Base-by-base conservation (phyloP, 2,329 filamentous ascomycete genomes). In the Erysiphe neolycopersici region DNA sequence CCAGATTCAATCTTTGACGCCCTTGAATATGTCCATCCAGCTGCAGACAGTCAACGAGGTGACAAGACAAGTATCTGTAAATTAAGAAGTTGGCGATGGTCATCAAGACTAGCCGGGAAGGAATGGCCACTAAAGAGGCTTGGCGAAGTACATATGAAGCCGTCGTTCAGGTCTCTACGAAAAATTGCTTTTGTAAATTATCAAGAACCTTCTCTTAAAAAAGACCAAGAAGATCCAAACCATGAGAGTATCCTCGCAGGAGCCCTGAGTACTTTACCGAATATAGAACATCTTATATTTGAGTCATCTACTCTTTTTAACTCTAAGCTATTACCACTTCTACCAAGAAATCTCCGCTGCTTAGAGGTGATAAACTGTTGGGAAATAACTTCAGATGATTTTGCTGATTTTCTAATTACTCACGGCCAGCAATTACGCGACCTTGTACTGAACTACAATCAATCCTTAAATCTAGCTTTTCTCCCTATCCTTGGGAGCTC, bases 281-380 rank as follows among this genome's bases (percentile, higher is more conserved):
- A 67, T 1, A 63, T 95, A 6, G 67, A 67, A 44, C 69, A 75
- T 44, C 61, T 94, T 11, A 64, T 74, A 1, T 75, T 94, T 49
- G 73, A 85, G 53, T 77, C 76, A 8, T 91, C 77, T 38, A 76
- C 74, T 2, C 64, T 80, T 31, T 67, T 83, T 46, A 79, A 79
- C 53, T 68, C 73, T 8, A 63, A 65, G 9, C 64, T 91, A 16
- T 62, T 93, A n/a, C 65, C 69, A 1, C 62, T 71, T 4, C 61
- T 94, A 6, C 82, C 85, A 0, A 64, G 61, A 11, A 67, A 63
- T 3, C 64, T 95, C 17, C 61, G 67, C 39, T 69, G 71, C 39
- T 64, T 95, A 3, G 77, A 77, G 49, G 63, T 94, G 14, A 71
- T 75, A 49, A 87, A 89, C 51, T 94, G 84, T 54, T 76, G 76